These are phyloP conservation scores for Xylaria acuta DNA, from an alignment of 495 filamentous ascomycete genomes.

Conservation along the genomic window DNA sequence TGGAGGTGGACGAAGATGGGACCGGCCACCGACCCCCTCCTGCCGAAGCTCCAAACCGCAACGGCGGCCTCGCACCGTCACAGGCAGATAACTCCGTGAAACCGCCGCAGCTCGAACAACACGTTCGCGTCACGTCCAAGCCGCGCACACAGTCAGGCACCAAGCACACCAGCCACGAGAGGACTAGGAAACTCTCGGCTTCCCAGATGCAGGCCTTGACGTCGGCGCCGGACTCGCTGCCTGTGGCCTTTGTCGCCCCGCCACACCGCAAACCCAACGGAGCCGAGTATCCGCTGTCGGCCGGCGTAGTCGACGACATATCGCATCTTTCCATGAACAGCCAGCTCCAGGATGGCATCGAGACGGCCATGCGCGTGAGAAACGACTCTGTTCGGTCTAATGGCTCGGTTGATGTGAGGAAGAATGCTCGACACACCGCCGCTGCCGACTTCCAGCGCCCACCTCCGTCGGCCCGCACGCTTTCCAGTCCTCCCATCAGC, in stretches of 20 bases:
- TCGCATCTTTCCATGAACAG: slow-evolving; percentile 41
- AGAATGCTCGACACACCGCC: slow-evolving; percentile 31
- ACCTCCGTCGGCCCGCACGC: slow-evolving; percentile 41
- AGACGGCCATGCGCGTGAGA: slow-evolving; percentile 14
- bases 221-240: slow-evolving; percentile 58
- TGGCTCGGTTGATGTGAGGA: slow-evolving; percentile 12
- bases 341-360: slow-evolving; percentile 31
- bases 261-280: slow-evolving; percentile 37
- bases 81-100: neutral
- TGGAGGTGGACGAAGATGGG: slow-evolving; percentile 1
- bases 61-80: neutral
- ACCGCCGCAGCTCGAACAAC: slow-evolving; percentile 3
- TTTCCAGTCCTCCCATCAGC: slow-evolving; percentile 54
- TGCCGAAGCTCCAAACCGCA: neutral
- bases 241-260: slow-evolving; percentile 44
- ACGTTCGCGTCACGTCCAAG: slow-evolving; percentile 21
- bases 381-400: slow-evolving; percentile 8
- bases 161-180: slow-evolving; percentile 35
- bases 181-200: slow-evolving; percentile 60
- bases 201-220: slow-evolving; percentile 62
- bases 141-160: slow-evolving; percentile 32
- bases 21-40: neutral
- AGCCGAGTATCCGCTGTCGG: slow-evolving; percentile 44
- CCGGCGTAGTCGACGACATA: slow-evolving; percentile 42
- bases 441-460: slow-evolving; percentile 41